Base-by-base conservation (phyloP, 2,329 filamentous ascomycete genomes). In the Penicillium occitanis region DNA sequence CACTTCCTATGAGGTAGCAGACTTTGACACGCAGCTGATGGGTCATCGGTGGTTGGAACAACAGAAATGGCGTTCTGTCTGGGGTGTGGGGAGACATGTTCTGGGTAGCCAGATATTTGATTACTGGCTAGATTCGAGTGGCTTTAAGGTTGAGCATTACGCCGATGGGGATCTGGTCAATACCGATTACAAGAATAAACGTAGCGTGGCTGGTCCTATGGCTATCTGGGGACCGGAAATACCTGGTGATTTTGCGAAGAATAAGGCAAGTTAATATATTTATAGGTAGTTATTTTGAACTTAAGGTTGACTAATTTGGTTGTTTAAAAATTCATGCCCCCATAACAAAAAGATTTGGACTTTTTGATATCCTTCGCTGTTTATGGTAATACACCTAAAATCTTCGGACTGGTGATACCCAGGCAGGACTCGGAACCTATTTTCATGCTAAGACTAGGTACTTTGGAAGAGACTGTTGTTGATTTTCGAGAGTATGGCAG, bases 51-150 rank as follows among this genome's bases (percentile, higher is more conserved):
- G 88, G 87, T 78, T 92, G 68, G 81, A 81, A 1, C 78, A 85
- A 68, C 86, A 87, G 74, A 86, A 85, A 1, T 90, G 90, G 73
- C 83, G 82, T 71, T 85, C 83, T 70, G 88, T 88, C 68, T 92
- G 90, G 90, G 90, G 90, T 1, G 85, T 92, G 0, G 90, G 90
- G 0, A 77, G 90, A 62, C 89, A 91, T 78, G 84, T 91, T 25
- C 81, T 91, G 70, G 89, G 89, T 3, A 87, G 84, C 68, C 89
- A 91, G 77, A 86, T 91, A 61, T 92, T 91, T 70, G 88, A 91
- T 72, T 91, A 90, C 74, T 90, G 88, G 88, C 88, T 86, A 72
- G 88, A 90, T 75, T 85, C 85, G 0, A 82, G 80, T 2, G 81
- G 81, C 0, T 88, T 89, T 72, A 89, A 90, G 75, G 78, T 90